A percentile compares a stretch with the other conserved stretches of the same genome.
These are phyloP conservation scores for Inga leiocalycina DNA, from an alignment of 306 rosid genomes.

Conservation along the genomic window DNA sequence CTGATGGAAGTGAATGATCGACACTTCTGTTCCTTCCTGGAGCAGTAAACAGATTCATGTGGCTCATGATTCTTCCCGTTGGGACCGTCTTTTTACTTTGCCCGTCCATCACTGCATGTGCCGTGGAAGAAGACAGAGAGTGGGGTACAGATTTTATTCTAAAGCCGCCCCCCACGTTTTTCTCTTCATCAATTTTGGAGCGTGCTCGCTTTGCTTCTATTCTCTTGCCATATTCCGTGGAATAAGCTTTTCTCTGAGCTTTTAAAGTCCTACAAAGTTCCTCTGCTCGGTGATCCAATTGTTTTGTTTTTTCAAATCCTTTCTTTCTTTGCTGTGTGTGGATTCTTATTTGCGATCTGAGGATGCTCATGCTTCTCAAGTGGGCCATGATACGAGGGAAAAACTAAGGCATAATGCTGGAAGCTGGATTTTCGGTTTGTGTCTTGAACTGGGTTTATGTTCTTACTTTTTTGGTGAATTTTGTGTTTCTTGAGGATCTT, in stretches of 20 bases:
- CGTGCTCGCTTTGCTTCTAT: conserved; percentile 3
- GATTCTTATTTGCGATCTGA: conserved; percentile 37
- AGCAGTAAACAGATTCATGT: neutral
- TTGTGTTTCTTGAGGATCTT: neutral
- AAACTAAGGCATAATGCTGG: conserved; percentile 12
- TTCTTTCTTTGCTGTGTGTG: conserved; percentile 21
- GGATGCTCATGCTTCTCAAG: conserved; percentile 4
- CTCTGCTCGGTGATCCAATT: conserved; percentile 21
- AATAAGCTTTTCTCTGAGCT: conserved; percentile 10
- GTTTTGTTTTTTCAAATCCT: neutral
- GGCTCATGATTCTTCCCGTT: neutral
- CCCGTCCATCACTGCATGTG: conserved; percentile 44
- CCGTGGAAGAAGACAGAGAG: neutral
- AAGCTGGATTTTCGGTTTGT: conserved; percentile 33
- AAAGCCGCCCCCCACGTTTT: conserved; percentile 64
- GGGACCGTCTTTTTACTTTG: neutral
- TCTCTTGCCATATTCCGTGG: conserved; percentile 29
- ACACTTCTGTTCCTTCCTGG: neutral
- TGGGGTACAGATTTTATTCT: conserved; percentile 13
- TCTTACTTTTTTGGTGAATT: neutral
- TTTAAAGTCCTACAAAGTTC: neutral
- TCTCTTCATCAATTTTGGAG: conserved; percentile 30
- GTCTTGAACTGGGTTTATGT: conserved; percentile 17
- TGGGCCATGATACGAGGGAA: neutral
- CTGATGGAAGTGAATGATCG: neutral